phyloP scores from a whole-genome alignment of 106 monocot genomes.

The Hemerocallis citrina region DNA sequence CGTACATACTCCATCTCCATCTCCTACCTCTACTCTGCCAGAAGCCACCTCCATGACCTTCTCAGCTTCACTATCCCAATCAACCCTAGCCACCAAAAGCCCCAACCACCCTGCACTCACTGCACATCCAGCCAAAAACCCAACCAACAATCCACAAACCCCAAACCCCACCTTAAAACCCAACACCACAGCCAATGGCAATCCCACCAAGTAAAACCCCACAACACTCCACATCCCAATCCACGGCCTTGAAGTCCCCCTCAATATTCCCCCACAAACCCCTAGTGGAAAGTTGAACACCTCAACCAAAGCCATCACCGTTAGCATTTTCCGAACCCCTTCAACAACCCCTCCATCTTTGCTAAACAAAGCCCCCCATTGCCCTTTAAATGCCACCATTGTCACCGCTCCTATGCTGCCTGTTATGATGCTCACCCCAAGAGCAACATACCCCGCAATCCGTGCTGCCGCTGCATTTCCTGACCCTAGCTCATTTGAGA shows the following conservation, averaged over 20 bases:
- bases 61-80: slow-evolving; percentile 27
- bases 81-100: slow-evolving; percentile 31
- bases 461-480: slow-evolving; percentile 64
- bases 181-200: slow-evolving; percentile 44
- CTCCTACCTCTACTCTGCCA: not conserved
- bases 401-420: slow-evolving; percentile 25
- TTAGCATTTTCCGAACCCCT: slow-evolving; percentile 39
- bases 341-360: slow-evolving; percentile 22
- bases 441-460: slow-evolving; percentile 49
- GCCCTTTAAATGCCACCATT: slow-evolving; percentile 25
- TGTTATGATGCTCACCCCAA: slow-evolving; percentile 28
- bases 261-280: slow-evolving; percentile 52
- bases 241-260: slow-evolving; percentile 66
- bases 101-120: slow-evolving; percentile 19
- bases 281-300: slow-evolving; percentile 64
- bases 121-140: slow-evolving; percentile 35
- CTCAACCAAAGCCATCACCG: slow-evolving; percentile 55
- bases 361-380: slow-evolving; percentile 59
- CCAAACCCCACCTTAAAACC: slow-evolving; percentile 39
- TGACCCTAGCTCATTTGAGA: slow-evolving; percentile 69
- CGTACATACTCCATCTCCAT: not conserved
- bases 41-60: no score
- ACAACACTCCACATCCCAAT: slow-evolving; percentile 56
- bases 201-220: slow-evolving; percentile 69
- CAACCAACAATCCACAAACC: slow-evolving; percentile 45